Conservation (phyloP, 2,329 filamentous ascomycete species). For the Drechslerella stenobrocha region DNA sequence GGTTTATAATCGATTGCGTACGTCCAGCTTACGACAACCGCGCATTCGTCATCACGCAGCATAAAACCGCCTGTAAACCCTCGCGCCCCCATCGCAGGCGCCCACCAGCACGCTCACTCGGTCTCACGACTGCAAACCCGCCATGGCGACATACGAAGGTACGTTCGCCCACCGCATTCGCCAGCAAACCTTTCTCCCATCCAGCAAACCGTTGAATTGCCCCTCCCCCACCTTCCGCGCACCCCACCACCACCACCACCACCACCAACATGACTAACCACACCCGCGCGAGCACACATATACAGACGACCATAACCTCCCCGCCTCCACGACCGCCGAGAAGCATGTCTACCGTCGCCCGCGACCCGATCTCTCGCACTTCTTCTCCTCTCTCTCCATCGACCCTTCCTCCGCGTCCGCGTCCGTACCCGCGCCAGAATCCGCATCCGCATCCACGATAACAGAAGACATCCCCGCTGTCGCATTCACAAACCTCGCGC, state of each 20-base stretch:
- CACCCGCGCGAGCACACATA: background rate
- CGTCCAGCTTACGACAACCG: constrained; percentile 39
- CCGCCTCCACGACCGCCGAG: constrained; percentile 20
- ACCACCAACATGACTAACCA: background rate
- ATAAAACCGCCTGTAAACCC: constrained; percentile 11
- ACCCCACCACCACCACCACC: no score
- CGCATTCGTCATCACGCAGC: constrained; percentile 44
- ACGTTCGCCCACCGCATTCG: background rate
- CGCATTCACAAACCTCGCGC: constrained; percentile 40
- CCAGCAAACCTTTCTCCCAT: no score
- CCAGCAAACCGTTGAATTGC: constrained; percentile 3
- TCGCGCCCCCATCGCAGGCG: background rate
- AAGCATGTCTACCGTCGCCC: constrained; percentile 39
- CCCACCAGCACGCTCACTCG: background rate
- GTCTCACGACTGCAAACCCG: no score
- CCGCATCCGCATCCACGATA: background rate
- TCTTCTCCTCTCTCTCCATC: constrained; percentile 49
- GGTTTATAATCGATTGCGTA: no score
- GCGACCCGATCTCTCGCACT: constrained; percentile 49
- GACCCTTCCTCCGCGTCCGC: background rate
- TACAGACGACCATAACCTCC: constrained; percentile 51
- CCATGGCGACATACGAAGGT: constrained; percentile 49
- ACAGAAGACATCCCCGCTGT: constrained; percentile 6
- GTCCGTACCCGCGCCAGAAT: background rate
- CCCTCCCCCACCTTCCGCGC: constrained; percentile 31